These are phyloP conservation scores for Boletus fagicola DNA, from an alignment of 768 basidiomycete species.

Conservation along the genomic window DNA sequence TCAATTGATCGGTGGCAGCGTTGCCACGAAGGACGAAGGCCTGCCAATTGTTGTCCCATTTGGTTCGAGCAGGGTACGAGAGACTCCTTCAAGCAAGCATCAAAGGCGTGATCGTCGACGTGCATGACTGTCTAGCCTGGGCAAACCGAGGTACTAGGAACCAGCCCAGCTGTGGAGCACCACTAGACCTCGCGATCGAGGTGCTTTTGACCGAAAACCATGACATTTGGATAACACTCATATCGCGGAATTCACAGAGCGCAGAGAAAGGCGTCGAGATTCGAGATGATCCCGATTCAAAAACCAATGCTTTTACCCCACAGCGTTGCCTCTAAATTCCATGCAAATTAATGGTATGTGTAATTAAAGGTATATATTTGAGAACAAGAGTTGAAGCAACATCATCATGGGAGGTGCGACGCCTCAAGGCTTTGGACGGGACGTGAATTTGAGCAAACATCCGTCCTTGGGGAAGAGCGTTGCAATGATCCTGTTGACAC, in stretches of 20 bases:
- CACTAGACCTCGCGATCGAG: neutral
- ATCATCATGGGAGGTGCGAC: neutral
- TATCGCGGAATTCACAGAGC: neutral
- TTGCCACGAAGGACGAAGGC: too few species aligned
- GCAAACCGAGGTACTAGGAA: neutral
- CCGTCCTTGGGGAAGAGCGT: conserved; percentile 96
- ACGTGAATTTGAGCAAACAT: conserved; percentile 74
- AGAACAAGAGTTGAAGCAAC: neutral
- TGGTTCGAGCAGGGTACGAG: neutral
- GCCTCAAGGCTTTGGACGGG: conserved; percentile 41
- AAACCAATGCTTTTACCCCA: neutral
- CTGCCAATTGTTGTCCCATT: neutral
- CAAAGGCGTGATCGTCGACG: too few species aligned
- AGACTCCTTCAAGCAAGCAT: too few species aligned
- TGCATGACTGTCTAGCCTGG: neutral
- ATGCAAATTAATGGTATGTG: conserved; percentile 16
- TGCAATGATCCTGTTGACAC: conserved; percentile 72
- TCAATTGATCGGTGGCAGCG: too few species aligned
- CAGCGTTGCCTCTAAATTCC: neutral
- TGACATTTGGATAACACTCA: neutral
- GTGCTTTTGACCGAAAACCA: neutral
- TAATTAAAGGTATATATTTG: conserved; percentile 16
- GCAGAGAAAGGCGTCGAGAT: neutral
- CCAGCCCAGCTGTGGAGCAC: neutral
- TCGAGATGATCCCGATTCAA: neutral